Evolutionary conservation across 805 yeast species (phyloP), one percentile per base, ranked within the genome.

Genomic region (Candida krabiensis): DNA sequence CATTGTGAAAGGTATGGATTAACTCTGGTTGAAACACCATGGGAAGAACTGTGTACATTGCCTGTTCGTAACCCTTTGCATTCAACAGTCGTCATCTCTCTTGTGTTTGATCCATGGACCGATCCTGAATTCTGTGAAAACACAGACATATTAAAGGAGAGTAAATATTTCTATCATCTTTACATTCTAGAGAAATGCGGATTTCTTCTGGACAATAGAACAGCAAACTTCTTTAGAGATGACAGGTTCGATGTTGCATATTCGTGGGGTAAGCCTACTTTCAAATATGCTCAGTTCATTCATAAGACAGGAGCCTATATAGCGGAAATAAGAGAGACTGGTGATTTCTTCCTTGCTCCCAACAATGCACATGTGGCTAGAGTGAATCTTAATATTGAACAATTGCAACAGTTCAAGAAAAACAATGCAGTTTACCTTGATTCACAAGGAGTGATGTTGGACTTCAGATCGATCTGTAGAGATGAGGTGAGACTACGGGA

Each of bases 181-280:
- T 83, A 77, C 52, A 64, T 91, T 18, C 67, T 93, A 44, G 80
- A 79, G 43, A 67, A 64, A 24, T 68, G 82, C 13, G 96, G 87
- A 2, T 93, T 89, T 58, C 68, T 87, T 41, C 67, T 89, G 41
- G 99, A 93, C 55, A 83, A 84, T 52, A 67, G 95, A 38, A 83
- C 95, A 1, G 78, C 93, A 0, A 62, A 71, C 14, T 80, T 80
- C 48, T 73, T 86, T 59, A 63, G 66, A 19, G 66, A 63, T 36
- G 60, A 58, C 35, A 42, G 67, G 17, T 77, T 86, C 50, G 89
- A 86, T 30, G 81, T 90, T 15, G 57, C 70, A 13, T 91, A 89
- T 60, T 85, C 96, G 14, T 91, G 98, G 98, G 98, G 98, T 2
- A 76, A 71, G 40, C 95, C 96, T 2, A 69, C 68, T 23, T 89